Conservation (phyloP, 495 filamentous ascomycete genomes). For the Aspergillus panamensis region DNA sequence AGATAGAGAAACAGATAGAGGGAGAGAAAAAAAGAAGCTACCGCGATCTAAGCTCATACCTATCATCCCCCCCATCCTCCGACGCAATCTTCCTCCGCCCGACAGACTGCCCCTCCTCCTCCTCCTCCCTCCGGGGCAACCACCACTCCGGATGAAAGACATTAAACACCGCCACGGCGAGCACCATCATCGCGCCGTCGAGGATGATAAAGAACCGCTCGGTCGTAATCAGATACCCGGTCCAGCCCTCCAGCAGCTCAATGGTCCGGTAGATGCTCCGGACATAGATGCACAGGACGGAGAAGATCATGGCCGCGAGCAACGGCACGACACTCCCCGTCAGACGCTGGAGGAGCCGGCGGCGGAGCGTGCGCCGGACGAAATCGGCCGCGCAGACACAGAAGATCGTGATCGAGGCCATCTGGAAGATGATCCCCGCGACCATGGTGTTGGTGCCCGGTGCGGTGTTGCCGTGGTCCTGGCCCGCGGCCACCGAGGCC, state of each 20-base stretch:
- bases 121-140: conserved; percentile 19
- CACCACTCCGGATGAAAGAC: conserved; percentile 51
- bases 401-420: conserved; percentile 55
- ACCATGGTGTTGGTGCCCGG: conserved; percentile 60
- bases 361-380: conserved; percentile 36
- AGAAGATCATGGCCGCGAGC: conserved; percentile 44
- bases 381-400: conserved; percentile 46
- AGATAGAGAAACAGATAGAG: not conserved
- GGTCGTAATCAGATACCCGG: conserved; percentile 56
- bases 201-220: conserved; percentile 57
- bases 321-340: conserved; percentile 31
- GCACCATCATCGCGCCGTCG: conserved; percentile 57
- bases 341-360: conserved; percentile 25
- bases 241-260: conserved; percentile 60
- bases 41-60: not conserved
- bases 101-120: conserved; percentile 8
- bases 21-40: not conserved
- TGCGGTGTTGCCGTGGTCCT: conserved; percentile 43
- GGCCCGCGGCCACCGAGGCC: conserved; percentile 42
- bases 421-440: conserved; percentile 59
- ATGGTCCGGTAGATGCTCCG: conserved; percentile 59
- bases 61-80: conserved; percentile 3
- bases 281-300: conserved; percentile 50
- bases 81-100: conserved; percentile 5
- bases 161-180: conserved; percentile 53